phyloP scores from a whole-genome alignment of 2,329 filamentous ascomycete species.

The Pseudogymnoascus sp. region DNA sequence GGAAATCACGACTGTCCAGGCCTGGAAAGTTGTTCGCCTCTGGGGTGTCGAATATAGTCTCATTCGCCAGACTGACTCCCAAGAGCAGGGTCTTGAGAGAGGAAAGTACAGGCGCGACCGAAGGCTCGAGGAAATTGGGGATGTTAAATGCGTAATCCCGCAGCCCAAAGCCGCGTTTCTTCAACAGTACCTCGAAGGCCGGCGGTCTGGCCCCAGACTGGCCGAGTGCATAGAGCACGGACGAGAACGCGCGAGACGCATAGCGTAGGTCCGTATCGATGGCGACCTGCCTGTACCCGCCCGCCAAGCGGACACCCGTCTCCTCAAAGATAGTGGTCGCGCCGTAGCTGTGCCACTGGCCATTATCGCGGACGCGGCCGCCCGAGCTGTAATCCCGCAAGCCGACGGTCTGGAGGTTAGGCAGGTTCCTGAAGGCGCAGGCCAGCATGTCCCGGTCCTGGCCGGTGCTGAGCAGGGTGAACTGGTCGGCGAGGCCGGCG shows the following conservation, averaged over 20 bases:
- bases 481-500: constrained; percentile 19
- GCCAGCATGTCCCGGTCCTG: constrained; percentile 46
- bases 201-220: constrained; percentile 32
- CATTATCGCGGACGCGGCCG: constrained; percentile 42
- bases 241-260: constrained; percentile 32
- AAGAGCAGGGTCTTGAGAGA: constrained; percentile 39
- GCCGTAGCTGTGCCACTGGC: constrained; percentile 50
- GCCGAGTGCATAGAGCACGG: constrained; percentile 38
- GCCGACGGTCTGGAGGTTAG: constrained; percentile 48
- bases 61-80: background rate
- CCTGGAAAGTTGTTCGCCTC: background rate
- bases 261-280: constrained; percentile 19
- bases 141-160: constrained; percentile 41
- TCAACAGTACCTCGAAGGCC: constrained; percentile 43
- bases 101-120: constrained; percentile 36
- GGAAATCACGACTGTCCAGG: constrained; percentile 16
- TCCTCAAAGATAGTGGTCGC: constrained; percentile 32
- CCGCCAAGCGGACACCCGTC: constrained; percentile 25
- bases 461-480: constrained; percentile 35
- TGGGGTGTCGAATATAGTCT: too few species aligned
- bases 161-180: constrained; percentile 24
- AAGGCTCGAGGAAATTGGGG: constrained; percentile 32
- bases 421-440: constrained; percentile 48
- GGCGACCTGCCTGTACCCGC: constrained; percentile 1
- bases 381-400: constrained; percentile 51